Evolutionary conservation across 495 filamentous ascomycete species (phyloP), one percentile per base, ranked within the genome.

Genomic region (Aspergillus bertholletiae): DNA sequence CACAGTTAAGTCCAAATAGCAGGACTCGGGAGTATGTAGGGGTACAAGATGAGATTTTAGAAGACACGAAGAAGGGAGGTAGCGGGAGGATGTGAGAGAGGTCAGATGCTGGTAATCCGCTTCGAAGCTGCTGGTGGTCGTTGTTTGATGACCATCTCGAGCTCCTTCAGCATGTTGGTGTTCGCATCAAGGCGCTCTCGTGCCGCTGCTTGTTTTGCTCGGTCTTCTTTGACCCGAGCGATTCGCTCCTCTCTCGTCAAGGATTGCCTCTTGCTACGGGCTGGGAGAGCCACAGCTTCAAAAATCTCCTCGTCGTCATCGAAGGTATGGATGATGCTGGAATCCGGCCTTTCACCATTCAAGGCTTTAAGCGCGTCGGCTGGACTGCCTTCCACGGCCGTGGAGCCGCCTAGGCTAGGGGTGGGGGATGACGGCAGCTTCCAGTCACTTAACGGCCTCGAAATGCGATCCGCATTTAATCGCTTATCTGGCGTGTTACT

Each of bases 231-330:
- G 72, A 96, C 93, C 60, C 88, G 93, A 15, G 80, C 78, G 53
- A 97, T 84, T 22, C 94, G 84, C 68, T 98, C 92, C 60, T 97
- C 92, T 61, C 92, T 77, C 3, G 88, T 92, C 39, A 97, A 66
- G 22, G 82, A 81, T 46, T 82, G 87, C 46, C 89, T 81, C 57
- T 85, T 84, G 53, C 80, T 80, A 20, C 74, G 73, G 20, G 70
- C 53, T 13, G 92, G 89, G 48, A 89, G 70, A 1, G 91, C 88
- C 37, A 97, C 81, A 0, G 92, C 93, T 68, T 98, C 94, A 55
- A 93, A 96, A 5, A 98, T 81, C 62, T 96, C 90, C 53, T 93
- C 91, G 45, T 91, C 71, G 41, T 87, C 81, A 17, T 74, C 72
- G 22, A 64, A 63, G 39, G 56, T 66, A 18, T 75, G 69, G 9